A percentile compares a stretch with the other conserved stretches of the same genome.
phyloP scores from a whole-genome alignment of 805 yeast genomes.

The Sugiyamaella smithiae region DNA sequence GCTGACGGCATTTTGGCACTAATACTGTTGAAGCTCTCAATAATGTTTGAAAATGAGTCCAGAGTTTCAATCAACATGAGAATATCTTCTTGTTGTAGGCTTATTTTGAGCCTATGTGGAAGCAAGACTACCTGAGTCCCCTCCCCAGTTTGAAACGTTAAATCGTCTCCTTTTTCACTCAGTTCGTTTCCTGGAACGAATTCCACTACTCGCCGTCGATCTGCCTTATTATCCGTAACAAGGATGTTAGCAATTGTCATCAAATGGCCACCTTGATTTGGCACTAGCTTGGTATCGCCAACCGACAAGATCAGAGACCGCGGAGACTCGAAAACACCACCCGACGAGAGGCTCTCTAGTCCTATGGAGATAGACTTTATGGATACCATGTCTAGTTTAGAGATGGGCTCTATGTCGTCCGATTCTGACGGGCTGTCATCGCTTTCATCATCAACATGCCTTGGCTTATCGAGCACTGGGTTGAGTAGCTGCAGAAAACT shows the following conservation, averaged over 20 bases:
- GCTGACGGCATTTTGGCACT: neutral
- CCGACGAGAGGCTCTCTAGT: neutral
- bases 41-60: neutral
- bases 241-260: neutral
- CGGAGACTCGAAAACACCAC: neutral
- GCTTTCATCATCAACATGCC: neutral
- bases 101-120: conserved; percentile 7
- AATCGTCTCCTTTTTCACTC: conserved; percentile 12
- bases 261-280: neutral
- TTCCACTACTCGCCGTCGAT: neutral
- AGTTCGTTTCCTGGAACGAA: conserved; percentile 1
- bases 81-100: neutral
- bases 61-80: neutral
- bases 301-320: neutral
- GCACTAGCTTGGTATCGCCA: neutral
- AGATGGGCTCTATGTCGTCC: too few relatives aligned
- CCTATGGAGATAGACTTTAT: neutral
- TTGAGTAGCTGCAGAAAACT: neutral
- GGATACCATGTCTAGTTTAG: neutral
- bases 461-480: neutral
- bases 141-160: conserved; percentile 7
- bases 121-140: conserved; percentile 5
- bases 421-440: too few relatives aligned
- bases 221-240: neutral
- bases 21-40: neutral